Conservation (phyloP, 306 rosid genomes). For the Cajanus cajan region DNA sequence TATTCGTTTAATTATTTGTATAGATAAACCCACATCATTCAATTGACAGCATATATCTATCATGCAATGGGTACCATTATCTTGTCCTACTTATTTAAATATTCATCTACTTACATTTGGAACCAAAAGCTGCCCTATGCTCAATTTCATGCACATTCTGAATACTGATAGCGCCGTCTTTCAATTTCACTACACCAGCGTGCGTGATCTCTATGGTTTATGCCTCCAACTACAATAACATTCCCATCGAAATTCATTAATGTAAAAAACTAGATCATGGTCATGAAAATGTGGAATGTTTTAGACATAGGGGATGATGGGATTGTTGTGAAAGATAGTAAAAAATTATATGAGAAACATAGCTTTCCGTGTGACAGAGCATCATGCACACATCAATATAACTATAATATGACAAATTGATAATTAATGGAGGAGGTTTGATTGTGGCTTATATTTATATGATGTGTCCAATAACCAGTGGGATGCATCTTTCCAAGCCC, state of each 20-base stretch:
- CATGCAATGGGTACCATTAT: slow-evolving; percentile 32
- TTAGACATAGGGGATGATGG: not conserved
- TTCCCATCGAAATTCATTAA: not conserved
- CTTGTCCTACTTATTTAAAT: slow-evolving; percentile 32
- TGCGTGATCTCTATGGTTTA: slow-evolving; percentile 18
- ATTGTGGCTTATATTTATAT: slow-evolving; percentile 19
- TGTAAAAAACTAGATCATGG: not conserved
- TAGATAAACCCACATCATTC: slow-evolving; percentile 30
- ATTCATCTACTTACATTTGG: slow-evolving; percentile 39
- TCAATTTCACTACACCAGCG: slow-evolving; percentile 35
- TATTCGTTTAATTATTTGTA: not conserved
- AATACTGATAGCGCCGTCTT: slow-evolving; percentile 24
- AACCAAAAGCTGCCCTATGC: slow-evolving; percentile 35
- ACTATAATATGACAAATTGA: not conserved
- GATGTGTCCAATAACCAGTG: not conserved
- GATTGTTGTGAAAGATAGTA: not conserved
- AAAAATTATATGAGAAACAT: not conserved
- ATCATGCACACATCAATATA: slow-evolving; percentile 19
- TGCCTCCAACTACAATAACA: slow-evolving; percentile 18
- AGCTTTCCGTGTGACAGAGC: not conserved
- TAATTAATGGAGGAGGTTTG: slow-evolving; percentile 1
- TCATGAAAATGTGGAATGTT: not conserved
- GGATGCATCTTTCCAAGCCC: slow-evolving; percentile 16
- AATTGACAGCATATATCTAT: slow-evolving; percentile 20
- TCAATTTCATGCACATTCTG: slow-evolving; percentile 36